Base-by-base conservation (phyloP, 2,329 filamentous ascomycete species). In the Fusarium pininemorale region DNA sequence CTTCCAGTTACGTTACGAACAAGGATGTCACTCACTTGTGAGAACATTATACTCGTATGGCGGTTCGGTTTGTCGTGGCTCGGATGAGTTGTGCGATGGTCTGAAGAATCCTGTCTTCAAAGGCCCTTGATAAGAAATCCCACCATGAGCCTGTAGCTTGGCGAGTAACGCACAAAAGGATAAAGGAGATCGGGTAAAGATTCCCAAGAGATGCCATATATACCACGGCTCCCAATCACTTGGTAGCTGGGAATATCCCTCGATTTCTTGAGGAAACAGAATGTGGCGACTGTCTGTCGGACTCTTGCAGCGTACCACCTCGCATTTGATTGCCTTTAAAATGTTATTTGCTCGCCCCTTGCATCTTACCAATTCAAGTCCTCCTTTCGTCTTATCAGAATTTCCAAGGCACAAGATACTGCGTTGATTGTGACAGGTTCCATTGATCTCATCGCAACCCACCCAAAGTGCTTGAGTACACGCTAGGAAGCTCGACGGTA, bases 361-460 rank as follows among this genome's bases (percentile, higher is more conserved):
- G 7, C 16, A 15, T 16, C 32, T 35, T 35, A 35, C 7, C 16
- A 0, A 1, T 9, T 15, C 1, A 35, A 4, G 1, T 35, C 14
- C 7, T 35, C 32, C 14, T 35, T 35, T 16, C 0, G 14, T 16
- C 32, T 15, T 15, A 35, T 35, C 3, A 16, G 32, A 0, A 16
- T 15, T 35, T 35, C 14, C 32, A 35, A 35, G 32, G 7, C 3
- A 35, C 32, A 35, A 35, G 32, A 35, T 4, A 35, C 7, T 1
- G 14, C 32, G 14, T 9, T 15, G 7, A 15, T 35, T 35, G 32
- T 0, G 32, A 35, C 32, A 14, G 32, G 7, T 35, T 35, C 32
- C 32, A 35, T 35, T 35, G 32, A 35, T 35, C 32, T 4, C 14
- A 35, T 35, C 14, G 14, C 14, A 35, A 35, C 32, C 32, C 3